Conservation (phyloP, 2,329 filamentous ascomycete species). For the Paecilomyces variotii region DNA sequence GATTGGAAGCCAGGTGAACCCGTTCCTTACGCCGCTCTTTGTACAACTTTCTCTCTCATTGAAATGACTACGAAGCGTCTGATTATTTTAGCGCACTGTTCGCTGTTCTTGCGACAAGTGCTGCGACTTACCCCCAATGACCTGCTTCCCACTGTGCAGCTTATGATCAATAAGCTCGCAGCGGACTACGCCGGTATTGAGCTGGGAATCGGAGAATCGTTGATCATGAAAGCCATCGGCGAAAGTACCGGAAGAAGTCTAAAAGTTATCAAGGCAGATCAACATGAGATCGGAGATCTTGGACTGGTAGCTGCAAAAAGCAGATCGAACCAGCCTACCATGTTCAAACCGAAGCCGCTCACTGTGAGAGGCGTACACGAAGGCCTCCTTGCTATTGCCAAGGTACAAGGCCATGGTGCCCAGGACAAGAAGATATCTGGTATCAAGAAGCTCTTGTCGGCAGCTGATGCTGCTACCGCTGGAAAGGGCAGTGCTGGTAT, state of each 20-base stretch:
- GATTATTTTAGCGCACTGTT: conserved; percentile 80
- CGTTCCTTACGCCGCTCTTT: conserved; percentile 89
- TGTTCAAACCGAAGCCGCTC: conserved; percentile 94
- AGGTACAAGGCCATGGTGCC: conserved; percentile 73
- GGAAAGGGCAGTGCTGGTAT: conserved; percentile 59
- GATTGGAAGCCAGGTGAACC: conserved; percentile 87
- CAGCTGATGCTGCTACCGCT: conserved; percentile 65
- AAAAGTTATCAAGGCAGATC: conserved; percentile 85
- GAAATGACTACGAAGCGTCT: conserved; percentile 92
- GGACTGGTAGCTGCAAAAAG: conserved; percentile 94
- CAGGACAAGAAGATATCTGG: conserved; percentile 85
- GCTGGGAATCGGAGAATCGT: conserved; percentile 92
- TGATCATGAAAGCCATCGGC: conserved; percentile 98
- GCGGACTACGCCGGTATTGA: conserved; percentile 96
- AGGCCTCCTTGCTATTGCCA: conserved; percentile 81
- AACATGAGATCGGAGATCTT: conserved; percentile 92
- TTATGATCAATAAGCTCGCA: conserved; percentile 98
- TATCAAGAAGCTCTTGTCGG: conserved; percentile 94
- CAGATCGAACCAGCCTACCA: conserved; percentile 87
- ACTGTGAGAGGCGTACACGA: conserved; percentile 82
- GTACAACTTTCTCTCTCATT: conserved; percentile 86
- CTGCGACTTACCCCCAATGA: conserved; percentile 81
- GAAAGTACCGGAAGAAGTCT: conserved; percentile 86
- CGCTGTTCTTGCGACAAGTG: conserved; percentile 88
- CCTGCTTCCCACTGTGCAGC: conserved; percentile 74